Evolutionary conservation across 2,329 filamentous ascomycete species (phyloP).

Genomic region (Botrytis byssoidea): DNA sequence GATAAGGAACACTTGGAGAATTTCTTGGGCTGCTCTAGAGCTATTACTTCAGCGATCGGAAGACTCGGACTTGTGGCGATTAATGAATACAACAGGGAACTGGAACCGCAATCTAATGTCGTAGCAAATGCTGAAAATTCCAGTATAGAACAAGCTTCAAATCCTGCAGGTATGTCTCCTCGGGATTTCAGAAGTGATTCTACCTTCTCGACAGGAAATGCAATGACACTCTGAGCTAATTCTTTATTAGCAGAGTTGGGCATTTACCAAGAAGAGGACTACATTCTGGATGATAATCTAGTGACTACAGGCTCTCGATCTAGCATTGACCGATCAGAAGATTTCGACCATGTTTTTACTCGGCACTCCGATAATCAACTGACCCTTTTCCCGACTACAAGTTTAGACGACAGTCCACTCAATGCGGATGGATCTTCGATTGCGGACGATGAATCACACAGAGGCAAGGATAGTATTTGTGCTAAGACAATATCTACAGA

Average conservation of each 20-base stretch:
- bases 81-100: not conserved
- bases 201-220: not conserved
- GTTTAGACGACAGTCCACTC: not conserved
- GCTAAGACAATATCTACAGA: fast-evolving
- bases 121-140: not conserved
- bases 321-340: not conserved
- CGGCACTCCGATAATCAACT: not conserved
- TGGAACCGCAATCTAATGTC: not conserved
- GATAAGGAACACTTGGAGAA: not conserved
- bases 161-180: not conserved
- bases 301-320: fast-evolving
- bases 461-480: no score
- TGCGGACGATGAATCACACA: not conserved
- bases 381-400: not conserved
- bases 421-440: not conserved
- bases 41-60: not conserved
- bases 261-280: not conserved
- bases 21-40: not conserved
- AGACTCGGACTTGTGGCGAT: not conserved
- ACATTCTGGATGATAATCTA: no score
- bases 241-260: no score
- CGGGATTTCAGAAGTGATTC: not conserved
- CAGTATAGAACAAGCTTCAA: not conserved
- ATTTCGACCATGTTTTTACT: not conserved
- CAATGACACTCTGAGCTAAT: not conserved